Base-by-base conservation (phyloP, 345 rosid species). In the Gossypioides kirkii region DNA sequence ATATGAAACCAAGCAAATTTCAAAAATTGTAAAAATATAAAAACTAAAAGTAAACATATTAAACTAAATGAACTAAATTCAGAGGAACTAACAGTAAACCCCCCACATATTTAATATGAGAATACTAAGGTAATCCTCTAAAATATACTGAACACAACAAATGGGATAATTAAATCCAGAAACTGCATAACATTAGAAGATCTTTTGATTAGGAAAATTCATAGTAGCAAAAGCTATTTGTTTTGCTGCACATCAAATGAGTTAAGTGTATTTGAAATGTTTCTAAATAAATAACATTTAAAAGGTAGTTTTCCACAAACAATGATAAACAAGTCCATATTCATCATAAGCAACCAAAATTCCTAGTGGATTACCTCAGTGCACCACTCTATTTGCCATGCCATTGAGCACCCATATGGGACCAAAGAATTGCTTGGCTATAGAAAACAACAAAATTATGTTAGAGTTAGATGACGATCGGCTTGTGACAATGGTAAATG, bases 351-450 rank as follows among this genome's bases (percentile, higher is more conserved):
- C 79, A 79, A 63, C 76, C 73, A 80, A 83, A 82, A 83, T 61
- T 59, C 43, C 78, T 56, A 61, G 74, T 59, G 47, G 76, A 79
- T 77, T 76, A 78, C 81, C 86, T 25, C 20, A 52, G 26, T 76
- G 58, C 81, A 73, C 54, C 77, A 80, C 70, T 2, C 13, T 3
- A 17, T 61, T 61, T 23, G 56, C 26, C 47, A 45, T 28, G 28
- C 61, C 59, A 20, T 22, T 10, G 12, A 62, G 62, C 62, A 32
- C 32, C 38, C 38, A 47, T 74, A 75, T 76, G 78, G 71, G 79
- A 78, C 74, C 70, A 73, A 67, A 20, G 69, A 59, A 65, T 78
- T 75, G 73, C 77, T 81, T 68, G 86, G 46, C 92, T 90, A 86
- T 87, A 82, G 73, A 68, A 70, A 69, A 70, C 68, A 64, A 20